These are phyloP conservation scores for Aspergillus indologenus DNA, from an alignment of 495 filamentous ascomycete species.

Conservation along the genomic window DNA sequence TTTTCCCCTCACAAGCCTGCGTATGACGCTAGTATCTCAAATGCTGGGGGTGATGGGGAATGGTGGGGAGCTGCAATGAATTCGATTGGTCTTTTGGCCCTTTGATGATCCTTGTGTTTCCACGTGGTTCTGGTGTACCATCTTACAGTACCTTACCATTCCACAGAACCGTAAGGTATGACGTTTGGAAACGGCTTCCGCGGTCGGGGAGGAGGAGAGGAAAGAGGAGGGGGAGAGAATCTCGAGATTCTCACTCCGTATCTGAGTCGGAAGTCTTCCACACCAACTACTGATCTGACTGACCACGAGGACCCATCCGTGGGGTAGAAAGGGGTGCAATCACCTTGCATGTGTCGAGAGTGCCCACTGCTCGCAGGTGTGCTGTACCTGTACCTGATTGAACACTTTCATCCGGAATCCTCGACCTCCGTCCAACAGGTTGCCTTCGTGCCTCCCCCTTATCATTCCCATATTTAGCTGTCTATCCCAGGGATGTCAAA, in stretches of 20 bases:
- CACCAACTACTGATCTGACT: too few species aligned
- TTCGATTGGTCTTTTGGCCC: slow-evolving; percentile 14
- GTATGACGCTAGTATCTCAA: slow-evolving; percentile 15
- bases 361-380: too few species aligned
- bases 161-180: neutral
- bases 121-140: slow-evolving; percentile 22
- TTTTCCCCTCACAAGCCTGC: neutral
- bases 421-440: neutral
- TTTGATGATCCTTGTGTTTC: slow-evolving; percentile 18
- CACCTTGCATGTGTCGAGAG: too few species aligned
- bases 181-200: neutral
- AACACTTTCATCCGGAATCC: neutral
- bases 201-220: neutral
- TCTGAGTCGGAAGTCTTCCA: too few species aligned
- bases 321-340: too few species aligned
- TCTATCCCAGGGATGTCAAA: neutral
- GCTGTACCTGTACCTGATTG: too few species aligned
- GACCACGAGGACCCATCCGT: too few species aligned
- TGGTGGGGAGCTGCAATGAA: slow-evolving; percentile 13
- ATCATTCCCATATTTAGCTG: neutral
- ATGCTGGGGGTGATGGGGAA: slow-evolving; percentile 19
- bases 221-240: neutral
- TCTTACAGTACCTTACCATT: slow-evolving; percentile 6
- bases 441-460: neutral
- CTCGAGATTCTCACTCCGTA: neutral